Evolutionary conservation across 345 rosid genomes (phyloP).

Genomic region (Lepidium sativum): DNA sequence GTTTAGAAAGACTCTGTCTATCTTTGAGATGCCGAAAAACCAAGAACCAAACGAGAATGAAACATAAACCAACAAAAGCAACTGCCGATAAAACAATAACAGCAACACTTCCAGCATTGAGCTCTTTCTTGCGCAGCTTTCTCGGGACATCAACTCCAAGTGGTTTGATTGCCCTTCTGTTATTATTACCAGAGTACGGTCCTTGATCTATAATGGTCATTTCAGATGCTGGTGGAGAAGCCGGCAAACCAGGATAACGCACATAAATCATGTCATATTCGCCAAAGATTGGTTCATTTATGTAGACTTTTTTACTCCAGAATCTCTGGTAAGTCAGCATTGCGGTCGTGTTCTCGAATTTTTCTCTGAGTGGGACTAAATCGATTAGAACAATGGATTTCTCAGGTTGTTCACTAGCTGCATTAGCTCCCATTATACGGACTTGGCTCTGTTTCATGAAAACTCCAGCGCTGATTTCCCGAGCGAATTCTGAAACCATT

Average conservation of each 20-base stretch:
- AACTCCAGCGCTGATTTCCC: slow-evolving; percentile 70
- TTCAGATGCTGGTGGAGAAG: slow-evolving; percentile 74
- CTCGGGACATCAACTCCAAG: slow-evolving; percentile 72
- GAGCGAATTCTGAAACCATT: slow-evolving; percentile 79
- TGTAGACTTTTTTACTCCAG: slow-evolving; percentile 66
- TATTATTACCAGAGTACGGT: slow-evolving; percentile 51
- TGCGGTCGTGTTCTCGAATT: slow-evolving; percentile 73
- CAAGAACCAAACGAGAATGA: slow-evolving; percentile 52
- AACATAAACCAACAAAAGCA: slow-evolving; percentile 52
- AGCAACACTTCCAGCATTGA: slow-evolving; percentile 52
- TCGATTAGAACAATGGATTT: slow-evolving; percentile 77
- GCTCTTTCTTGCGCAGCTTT: slow-evolving; percentile 40
- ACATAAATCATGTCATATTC: slow-evolving; percentile 75
- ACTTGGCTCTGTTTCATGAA: slow-evolving; percentile 98
- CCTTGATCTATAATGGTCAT: slow-evolving; percentile 48
- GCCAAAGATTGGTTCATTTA: slow-evolving; percentile 58
- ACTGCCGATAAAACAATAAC: slow-evolving; percentile 61
- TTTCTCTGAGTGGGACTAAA: slow-evolving; percentile 78
- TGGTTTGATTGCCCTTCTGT: slow-evolving; percentile 50
- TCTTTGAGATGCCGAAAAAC: slow-evolving; percentile 34
- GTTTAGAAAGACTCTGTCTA: slow-evolving; percentile 24
- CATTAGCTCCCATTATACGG: slow-evolving; percentile 87
- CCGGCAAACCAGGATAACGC: slow-evolving; percentile 85
- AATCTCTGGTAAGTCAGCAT: slow-evolving; percentile 74
- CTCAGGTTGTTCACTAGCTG: slow-evolving; percentile 74